These are phyloP conservation scores for Aspergillus luchuensis DNA, from an alignment of 2,329 filamentous ascomycete species.

Conservation along the genomic window DNA sequence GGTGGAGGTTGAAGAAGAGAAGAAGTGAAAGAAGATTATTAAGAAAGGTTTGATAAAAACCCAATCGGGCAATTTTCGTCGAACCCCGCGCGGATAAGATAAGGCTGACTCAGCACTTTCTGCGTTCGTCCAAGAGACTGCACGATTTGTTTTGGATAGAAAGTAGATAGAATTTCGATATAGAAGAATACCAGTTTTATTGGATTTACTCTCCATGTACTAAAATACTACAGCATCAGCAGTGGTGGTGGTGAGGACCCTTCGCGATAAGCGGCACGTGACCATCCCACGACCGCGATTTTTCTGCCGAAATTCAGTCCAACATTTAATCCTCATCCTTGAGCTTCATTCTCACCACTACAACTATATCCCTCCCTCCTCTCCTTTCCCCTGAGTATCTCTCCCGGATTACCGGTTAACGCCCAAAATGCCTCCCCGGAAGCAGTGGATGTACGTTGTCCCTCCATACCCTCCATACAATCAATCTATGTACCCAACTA, in stretches of 20 bases:
- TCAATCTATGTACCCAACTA: background rate
- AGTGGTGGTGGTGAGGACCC: background rate
- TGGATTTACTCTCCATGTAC: background rate
- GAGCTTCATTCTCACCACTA: constrained; percentile 1
- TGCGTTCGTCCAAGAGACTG: background rate
- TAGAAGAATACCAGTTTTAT: background rate
- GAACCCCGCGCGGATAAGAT: constrained; percentile 29
- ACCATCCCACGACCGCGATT: constrained; percentile 1
- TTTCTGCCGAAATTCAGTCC: background rate
- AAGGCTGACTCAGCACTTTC: constrained; percentile 30
- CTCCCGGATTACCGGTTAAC: background rate
- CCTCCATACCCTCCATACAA: background rate
- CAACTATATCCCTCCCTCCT: background rate
- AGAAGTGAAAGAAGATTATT: constrained; percentile 16
- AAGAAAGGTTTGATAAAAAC: constrained; percentile 15
- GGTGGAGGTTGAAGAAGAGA: background rate
- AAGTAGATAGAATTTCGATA: background rate
- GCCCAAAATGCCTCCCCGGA: constrained; percentile 68
- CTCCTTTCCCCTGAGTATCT: background rate
- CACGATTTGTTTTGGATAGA: too few relatives aligned
- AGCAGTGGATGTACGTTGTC: constrained; percentile 70
- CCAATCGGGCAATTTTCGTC: constrained; percentile 10
- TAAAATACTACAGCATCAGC: too few relatives aligned
- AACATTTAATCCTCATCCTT: background rate
- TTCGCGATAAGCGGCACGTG: constrained; percentile 3